phyloP scores from a whole-genome alignment of 129 eudicot genomes.

The Erigeron canadensis region DNA sequence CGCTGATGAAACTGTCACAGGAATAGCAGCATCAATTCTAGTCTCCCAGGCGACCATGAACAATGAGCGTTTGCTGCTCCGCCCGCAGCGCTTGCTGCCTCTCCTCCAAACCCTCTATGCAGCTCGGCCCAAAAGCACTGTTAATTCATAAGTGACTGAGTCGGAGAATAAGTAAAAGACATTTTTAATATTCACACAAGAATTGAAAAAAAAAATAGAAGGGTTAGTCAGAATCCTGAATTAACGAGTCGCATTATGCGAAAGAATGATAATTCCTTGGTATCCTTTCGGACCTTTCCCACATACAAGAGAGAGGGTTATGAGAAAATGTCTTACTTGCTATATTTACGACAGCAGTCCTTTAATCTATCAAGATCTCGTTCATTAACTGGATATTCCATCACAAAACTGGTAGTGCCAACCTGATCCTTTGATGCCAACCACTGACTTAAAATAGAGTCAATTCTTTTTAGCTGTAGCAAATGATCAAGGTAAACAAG shows the following conservation, averaged over 20 bases:
- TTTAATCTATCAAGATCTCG: constrained; percentile 64
- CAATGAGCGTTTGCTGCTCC: too few species aligned
- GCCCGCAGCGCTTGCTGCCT: too few species aligned
- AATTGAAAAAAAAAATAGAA: background rate
- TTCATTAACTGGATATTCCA: constrained; percentile 39
- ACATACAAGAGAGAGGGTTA: constrained; percentile 2
- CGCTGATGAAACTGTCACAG: constrained; percentile 12
- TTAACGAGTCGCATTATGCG: too few species aligned
- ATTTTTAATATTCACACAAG: background rate
- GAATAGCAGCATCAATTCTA: background rate
- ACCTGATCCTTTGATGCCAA: constrained; percentile 32
- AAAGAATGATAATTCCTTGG: too few species aligned
- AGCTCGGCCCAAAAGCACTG: background rate
- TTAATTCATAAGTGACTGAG: constrained; percentile 4
- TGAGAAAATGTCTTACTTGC: constrained; percentile 31
- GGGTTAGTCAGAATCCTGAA: background rate
- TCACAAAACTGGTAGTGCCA: constrained; percentile 14
- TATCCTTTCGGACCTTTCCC: background rate
- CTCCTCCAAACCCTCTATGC: too few species aligned
- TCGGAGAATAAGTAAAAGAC: background rate
- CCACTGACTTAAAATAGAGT: constrained; percentile 53
- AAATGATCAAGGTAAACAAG: constrained; percentile 46
- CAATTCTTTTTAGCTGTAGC: constrained; percentile 55
- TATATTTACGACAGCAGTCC: constrained; percentile 51
- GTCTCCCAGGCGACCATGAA: too few species aligned